Conservation (phyloP, 768 basidiomycete genomes). For the Lentinula edodes region DNA sequence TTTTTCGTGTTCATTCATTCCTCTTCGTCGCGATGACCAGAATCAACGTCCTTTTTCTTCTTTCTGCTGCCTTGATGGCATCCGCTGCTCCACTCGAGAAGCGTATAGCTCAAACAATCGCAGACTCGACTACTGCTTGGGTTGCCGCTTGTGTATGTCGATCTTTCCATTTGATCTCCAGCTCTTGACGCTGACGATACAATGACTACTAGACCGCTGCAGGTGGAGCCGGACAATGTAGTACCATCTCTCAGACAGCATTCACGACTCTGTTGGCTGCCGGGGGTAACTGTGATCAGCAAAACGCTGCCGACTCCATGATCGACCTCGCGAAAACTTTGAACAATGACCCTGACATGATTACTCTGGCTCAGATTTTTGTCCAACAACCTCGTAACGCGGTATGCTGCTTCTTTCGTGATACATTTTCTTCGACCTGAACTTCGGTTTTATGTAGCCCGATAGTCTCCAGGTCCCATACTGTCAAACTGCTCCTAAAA, state of each 20-base stretch:
- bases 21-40: conserved; percentile 21
- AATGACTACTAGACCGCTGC: conserved; percentile 38
- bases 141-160: conserved; percentile 40
- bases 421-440: neutral
- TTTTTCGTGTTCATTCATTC: neutral
- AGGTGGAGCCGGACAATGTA: conserved; percentile 54
- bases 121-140: conserved; percentile 35
- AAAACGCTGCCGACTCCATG: conserved; percentile 49
- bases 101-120: conserved; percentile 42
- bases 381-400: conserved; percentile 54
- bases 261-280: conserved; percentile 58
- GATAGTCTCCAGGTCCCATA: conserved; percentile 39
- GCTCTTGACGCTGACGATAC: conserved; percentile 16
- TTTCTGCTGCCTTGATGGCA: conserved; percentile 25
- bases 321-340: conserved; percentile 40
- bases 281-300: conserved; percentile 29
- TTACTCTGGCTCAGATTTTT: conserved; percentile 46
- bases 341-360: conserved; percentile 41
- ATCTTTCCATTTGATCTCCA: neutral
- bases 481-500: conserved; percentile 46
- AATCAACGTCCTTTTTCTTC: conserved; percentile 23
- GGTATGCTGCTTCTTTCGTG: conserved; percentile 21
- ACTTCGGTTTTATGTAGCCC: conserved; percentile 23
- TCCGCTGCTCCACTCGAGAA: conserved; percentile 29
- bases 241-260: conserved; percentile 46